A percentile compares a stretch with the other conserved stretches of the same genome.
Conservation (phyloP, 352 stramenopile genomes). For the Globisporangium nunn region DNA sequence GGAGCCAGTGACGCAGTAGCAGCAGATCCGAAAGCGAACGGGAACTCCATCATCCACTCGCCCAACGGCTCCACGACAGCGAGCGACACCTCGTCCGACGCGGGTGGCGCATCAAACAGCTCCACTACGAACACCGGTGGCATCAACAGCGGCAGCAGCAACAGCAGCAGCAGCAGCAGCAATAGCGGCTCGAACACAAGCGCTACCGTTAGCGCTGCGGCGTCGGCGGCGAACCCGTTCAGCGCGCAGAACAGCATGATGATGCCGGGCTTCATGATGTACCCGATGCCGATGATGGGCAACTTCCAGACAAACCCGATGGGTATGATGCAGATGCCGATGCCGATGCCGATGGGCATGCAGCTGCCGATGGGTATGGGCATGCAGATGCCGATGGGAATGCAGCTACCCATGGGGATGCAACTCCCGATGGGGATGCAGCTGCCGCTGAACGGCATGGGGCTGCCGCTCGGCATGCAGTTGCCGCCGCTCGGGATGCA, state of each 20-base stretch:
- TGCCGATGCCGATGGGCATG: slow-evolving; percentile 7
- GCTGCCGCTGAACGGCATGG: slow-evolving; percentile 16
- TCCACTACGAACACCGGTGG: background rate
- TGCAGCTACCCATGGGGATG: slow-evolving; percentile 36
- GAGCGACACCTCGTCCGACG: slow-evolving; percentile 11
- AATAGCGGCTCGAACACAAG: background rate
- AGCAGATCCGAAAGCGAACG: slow-evolving; percentile 2
- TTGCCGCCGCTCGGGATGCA: slow-evolving; percentile 30
- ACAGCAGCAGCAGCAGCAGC: slow-evolving; percentile 6
- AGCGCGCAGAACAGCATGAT: slow-evolving; percentile 44
- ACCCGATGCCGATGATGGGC: slow-evolving; percentile 72
- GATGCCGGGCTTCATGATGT: slow-evolving; percentile 84
- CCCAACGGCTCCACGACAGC: slow-evolving; percentile 10
- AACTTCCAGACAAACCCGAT: slow-evolving; percentile 36
- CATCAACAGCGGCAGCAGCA: slow-evolving; percentile 9
- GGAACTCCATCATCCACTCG: slow-evolving; percentile 1
- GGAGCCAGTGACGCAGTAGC: background rate
- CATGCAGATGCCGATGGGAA: slow-evolving; percentile 30
- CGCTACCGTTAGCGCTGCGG: background rate
- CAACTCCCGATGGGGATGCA: slow-evolving; percentile 22
- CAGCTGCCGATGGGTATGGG: slow-evolving; percentile 21
- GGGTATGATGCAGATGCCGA: slow-evolving; percentile 36
- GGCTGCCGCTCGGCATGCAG: slow-evolving; percentile 12
- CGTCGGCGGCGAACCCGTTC: slow-evolving; percentile 1
- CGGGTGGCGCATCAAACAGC: background rate